phyloP scores from a whole-genome alignment of 116 monocot species.

The Iris pallida region DNA sequence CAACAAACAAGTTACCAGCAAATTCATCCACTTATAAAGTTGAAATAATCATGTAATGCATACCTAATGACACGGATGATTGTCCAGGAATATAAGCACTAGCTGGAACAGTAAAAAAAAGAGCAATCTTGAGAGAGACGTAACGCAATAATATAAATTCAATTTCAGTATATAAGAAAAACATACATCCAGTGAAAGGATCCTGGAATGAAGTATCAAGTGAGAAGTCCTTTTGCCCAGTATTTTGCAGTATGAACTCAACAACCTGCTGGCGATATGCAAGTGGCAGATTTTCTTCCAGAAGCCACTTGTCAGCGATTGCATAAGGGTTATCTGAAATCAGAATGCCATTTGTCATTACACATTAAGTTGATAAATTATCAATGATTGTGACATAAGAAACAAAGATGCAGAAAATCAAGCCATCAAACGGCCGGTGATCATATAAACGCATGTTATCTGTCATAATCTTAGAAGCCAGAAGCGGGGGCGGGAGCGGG shows the following conservation, averaged over 20 bases:
- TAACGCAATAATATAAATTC: neutral
- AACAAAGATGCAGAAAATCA: too few species aligned
- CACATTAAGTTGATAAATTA: too few species aligned
- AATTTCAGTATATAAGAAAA: constrained; percentile 1
- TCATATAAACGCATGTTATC: too few species aligned
- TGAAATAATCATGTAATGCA: constrained; percentile 7
- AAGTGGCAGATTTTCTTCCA: constrained; percentile 82
- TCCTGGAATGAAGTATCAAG: constrained; percentile 78
- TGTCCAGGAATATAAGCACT: constrained; percentile 89
- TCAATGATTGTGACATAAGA: too few species aligned
- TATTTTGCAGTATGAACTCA: constrained; percentile 91
- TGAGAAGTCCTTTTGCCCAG: constrained; percentile 66
- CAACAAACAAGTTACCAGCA: neutral
- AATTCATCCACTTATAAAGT: neutral
- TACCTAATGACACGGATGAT: constrained; percentile 55
- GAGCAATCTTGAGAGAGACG: neutral
- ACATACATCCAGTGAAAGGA: constrained; percentile 93
- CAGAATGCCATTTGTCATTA: neutral
- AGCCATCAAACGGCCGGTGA: too few species aligned
- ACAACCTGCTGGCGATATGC: constrained; percentile 91
- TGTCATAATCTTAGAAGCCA: too few species aligned
- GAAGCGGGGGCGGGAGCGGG: too few species aligned
- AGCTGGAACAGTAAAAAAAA: constrained; percentile 35
- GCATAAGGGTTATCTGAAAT: constrained; percentile 82
- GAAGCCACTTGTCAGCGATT: constrained; percentile 90